A percentile compares a stretch with the other conserved stretches of the same genome.
These are phyloP conservation scores for Kodamaea sp. DNA, from an alignment of 1,139 yeast species.

Conservation along the genomic window DNA sequence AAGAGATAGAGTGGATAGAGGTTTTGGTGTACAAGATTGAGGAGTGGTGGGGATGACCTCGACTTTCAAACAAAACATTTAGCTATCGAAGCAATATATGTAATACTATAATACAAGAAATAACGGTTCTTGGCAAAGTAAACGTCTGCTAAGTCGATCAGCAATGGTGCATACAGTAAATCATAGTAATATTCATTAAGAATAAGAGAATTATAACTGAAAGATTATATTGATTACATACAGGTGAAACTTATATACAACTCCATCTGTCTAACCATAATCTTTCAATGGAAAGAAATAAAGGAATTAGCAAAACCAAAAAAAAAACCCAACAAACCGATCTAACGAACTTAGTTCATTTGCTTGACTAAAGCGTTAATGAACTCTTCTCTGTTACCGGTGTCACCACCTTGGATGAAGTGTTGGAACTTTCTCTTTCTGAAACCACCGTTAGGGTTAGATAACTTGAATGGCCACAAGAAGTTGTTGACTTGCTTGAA, in stretches of 20 bases:
- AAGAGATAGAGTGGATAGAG: slow-evolving; percentile 35
- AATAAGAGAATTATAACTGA: slow-evolving; percentile 6
- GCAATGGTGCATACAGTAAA: too few relatives aligned
- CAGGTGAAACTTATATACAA: slow-evolving; percentile 13
- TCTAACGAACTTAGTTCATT: slow-evolving; percentile 66
- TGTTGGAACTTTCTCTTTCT: slow-evolving; percentile 99
- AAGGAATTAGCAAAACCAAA: slow-evolving; percentile 13
- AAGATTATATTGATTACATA: slow-evolving; percentile 17
- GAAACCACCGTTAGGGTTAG: slow-evolving; percentile 99
- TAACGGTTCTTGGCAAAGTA: too few relatives aligned
- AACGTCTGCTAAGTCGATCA: too few relatives aligned
- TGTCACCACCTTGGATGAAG: slow-evolving; percentile 99
- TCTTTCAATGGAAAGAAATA: slow-evolving; percentile 16
- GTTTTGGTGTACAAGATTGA: slow-evolving; percentile 25
- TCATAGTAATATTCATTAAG: not conserved
- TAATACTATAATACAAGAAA: too few relatives aligned
- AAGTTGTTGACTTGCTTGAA: slow-evolving; percentile 99
- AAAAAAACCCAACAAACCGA: slow-evolving; percentile 10
- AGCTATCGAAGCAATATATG: too few relatives aligned
- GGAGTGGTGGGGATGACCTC: slow-evolving; percentile 25
- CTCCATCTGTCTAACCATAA: slow-evolving; percentile 6
- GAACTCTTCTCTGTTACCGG: slow-evolving; percentile 99
- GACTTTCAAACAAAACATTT: too few relatives aligned
- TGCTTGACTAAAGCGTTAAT: slow-evolving; percentile 97
- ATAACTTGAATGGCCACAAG: slow-evolving; percentile 99